phyloP scores from a whole-genome alignment of 805 yeast species.

The Saccharomycopsis malanga region DNA sequence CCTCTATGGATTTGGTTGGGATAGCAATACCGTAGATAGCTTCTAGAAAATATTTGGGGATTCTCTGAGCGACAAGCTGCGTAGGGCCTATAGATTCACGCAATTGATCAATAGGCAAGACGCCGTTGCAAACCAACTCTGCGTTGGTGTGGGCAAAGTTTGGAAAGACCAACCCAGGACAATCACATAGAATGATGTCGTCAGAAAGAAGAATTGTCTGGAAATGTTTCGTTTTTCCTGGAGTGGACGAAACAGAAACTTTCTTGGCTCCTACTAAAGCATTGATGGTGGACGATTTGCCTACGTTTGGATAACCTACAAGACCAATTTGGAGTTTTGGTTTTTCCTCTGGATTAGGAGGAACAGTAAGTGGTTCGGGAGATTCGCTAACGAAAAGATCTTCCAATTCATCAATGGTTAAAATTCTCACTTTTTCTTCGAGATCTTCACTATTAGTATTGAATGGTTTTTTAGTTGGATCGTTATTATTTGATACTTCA shows the following conservation, averaged over 20 bases:
- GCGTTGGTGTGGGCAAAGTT: conserved; percentile 95
- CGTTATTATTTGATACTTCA: conserved; percentile 21
- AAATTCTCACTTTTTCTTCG: conserved; percentile 53
- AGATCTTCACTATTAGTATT: conserved; percentile 26
- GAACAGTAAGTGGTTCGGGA: conserved; percentile 55
- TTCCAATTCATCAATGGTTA: conserved; percentile 82
- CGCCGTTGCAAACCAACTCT: conserved; percentile 96
- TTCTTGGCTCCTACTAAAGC: conserved; percentile 94
- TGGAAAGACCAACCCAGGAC: conserved; percentile 99
- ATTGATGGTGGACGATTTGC: conserved; percentile 96
- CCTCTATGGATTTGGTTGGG: conserved; percentile 63
- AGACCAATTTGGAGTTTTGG: conserved; percentile 80
- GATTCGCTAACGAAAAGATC: conserved; percentile 67
- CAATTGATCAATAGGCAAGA: conserved; percentile 94
- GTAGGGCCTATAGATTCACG: conserved; percentile 89
- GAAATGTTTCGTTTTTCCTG: conserved; percentile 98
- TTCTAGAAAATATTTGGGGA: conserved; percentile 84
- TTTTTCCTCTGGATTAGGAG: conserved; percentile 49
- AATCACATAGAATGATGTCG: conserved; percentile 84
- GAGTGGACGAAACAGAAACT: conserved; percentile 97
- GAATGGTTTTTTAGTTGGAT: conserved; percentile 24
- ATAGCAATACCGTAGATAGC: conserved; percentile 91
- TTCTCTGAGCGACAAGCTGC: conserved; percentile 74
- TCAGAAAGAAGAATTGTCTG: conserved; percentile 87
- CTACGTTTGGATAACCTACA: conserved; percentile 96